A percentile compares a stretch with the other conserved stretches of the same genome.
Conservation (phyloP, 2,329 filamentous ascomycete genomes). For the Fusarium burgessii region DNA sequence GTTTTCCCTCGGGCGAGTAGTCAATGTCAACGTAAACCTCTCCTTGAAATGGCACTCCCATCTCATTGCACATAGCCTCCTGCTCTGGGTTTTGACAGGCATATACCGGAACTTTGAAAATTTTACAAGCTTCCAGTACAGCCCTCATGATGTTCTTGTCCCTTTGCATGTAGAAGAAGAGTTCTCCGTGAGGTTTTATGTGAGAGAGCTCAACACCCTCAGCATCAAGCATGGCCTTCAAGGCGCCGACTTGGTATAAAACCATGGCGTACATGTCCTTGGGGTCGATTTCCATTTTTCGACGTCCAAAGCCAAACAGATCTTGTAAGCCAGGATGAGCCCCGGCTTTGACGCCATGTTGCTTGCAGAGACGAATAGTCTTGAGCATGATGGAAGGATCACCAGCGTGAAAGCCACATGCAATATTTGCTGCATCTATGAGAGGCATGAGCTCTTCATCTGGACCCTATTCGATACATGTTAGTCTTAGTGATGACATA, state of each 20-base stretch:
- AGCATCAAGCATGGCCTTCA: slow-evolving; percentile 68
- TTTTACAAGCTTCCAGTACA: slow-evolving; percentile 44
- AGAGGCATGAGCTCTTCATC: slow-evolving; percentile 71
- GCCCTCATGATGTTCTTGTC: slow-evolving; percentile 46
- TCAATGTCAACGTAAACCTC: slow-evolving; percentile 2
- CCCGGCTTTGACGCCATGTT: slow-evolving; percentile 66
- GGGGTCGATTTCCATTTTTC: slow-evolving; percentile 69
- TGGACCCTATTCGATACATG: slow-evolving; percentile 47
- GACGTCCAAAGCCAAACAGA: slow-evolving; percentile 72
- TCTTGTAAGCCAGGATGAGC: slow-evolving; percentile 76
- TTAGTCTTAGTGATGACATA: not conserved
- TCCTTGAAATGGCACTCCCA: slow-evolving; percentile 1
- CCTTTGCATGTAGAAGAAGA: slow-evolving; percentile 59
- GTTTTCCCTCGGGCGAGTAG: not conserved
- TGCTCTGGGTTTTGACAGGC: slow-evolving; percentile 22
- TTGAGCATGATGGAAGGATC: slow-evolving; percentile 74
- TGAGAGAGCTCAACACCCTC: slow-evolving; percentile 69
- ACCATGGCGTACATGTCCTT: slow-evolving; percentile 69
- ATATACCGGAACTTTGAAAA: slow-evolving; percentile 49
- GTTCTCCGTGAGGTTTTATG: slow-evolving; percentile 71
- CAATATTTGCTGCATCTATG: slow-evolving; percentile 72
- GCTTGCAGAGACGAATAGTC: slow-evolving; percentile 69
- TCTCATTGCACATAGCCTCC: not conserved
- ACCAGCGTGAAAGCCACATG: slow-evolving; percentile 70
- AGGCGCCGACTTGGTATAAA: slow-evolving; percentile 72